phyloP scores from a whole-genome alignment of 192 early-diverging fungal species.

The Bifiguratus adelaidae region DNA sequence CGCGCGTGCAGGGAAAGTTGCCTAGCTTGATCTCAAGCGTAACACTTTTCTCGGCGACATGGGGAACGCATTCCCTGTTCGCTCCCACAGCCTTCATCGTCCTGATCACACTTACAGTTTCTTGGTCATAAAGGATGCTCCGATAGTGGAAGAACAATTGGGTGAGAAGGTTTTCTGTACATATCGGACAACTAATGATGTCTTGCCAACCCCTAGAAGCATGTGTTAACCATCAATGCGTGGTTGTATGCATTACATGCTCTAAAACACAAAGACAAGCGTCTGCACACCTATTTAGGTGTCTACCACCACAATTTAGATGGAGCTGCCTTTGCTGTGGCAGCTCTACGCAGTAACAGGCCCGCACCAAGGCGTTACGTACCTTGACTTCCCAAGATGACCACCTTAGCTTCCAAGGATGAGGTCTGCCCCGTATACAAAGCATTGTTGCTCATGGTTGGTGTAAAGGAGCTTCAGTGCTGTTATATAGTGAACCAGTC shows the following conservation, averaged over 20 bases:
- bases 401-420: constrained; percentile 61
- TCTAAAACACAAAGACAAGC: neutral
- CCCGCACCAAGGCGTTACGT: constrained; percentile 4
- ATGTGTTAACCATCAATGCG: too few relatives aligned
- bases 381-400: constrained; percentile 67
- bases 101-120: constrained; percentile 47
- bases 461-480: too few relatives aligned
- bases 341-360: neutral
- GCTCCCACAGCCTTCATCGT: too few relatives aligned
- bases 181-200: constrained; percentile 67
- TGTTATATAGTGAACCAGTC: too few relatives aligned
- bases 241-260: too few relatives aligned
- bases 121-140: constrained; percentile 66
- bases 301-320: neutral
- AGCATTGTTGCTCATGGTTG: too few relatives aligned
- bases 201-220: constrained; percentile 70
- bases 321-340: neutral
- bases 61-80: too few relatives aligned
- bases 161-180: constrained; percentile 66
- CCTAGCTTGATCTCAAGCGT: too few relatives aligned
- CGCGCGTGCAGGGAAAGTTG: neutral
- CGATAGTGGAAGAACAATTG: constrained; percentile 65
- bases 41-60: too few relatives aligned
- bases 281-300: neutral
- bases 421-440: too few relatives aligned